Conservation (phyloP, 2,329 filamentous ascomycete species). For the Penicillium sp. region DNA sequence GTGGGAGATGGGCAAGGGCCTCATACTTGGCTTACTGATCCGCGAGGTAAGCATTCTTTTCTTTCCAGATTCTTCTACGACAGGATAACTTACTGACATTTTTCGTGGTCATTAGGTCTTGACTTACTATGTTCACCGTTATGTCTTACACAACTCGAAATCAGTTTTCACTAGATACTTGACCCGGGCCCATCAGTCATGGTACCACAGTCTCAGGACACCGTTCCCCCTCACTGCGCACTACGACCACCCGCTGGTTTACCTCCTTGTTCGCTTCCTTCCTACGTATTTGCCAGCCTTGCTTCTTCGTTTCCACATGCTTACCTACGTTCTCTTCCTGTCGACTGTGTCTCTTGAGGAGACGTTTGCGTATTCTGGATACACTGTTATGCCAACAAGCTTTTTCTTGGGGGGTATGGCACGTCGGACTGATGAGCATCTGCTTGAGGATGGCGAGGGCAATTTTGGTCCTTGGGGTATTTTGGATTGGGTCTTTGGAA, state of each 20-base stretch:
- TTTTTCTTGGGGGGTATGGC: slow-evolving; percentile 62
- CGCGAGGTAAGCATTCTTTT: slow-evolving; percentile 51
- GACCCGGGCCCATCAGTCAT: slow-evolving; percentile 56
- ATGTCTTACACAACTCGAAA: slow-evolving; percentile 60
- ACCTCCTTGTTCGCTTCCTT: slow-evolving; percentile 55
- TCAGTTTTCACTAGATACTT: slow-evolving; percentile 22
- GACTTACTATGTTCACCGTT: slow-evolving; percentile 70
- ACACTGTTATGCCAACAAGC: slow-evolving; percentile 57
- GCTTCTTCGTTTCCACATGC: slow-evolving; percentile 60
- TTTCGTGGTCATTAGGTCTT: slow-evolving; percentile 23
- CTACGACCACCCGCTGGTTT: slow-evolving; percentile 61
- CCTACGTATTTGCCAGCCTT: slow-evolving; percentile 59
- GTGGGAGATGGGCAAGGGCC: slow-evolving; percentile 59
- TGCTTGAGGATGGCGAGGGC: slow-evolving; percentile 47
- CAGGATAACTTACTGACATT: slow-evolving; percentile 1
- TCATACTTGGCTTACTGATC: slow-evolving; percentile 54
- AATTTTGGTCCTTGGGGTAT: slow-evolving; percentile 50
- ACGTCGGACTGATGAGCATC: slow-evolving; percentile 56
- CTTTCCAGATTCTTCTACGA: not conserved
- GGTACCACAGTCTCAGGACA: slow-evolving; percentile 57
- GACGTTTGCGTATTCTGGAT: slow-evolving; percentile 61
- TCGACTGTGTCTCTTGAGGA: slow-evolving; percentile 59
- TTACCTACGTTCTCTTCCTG: slow-evolving; percentile 59
- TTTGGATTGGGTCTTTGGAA: slow-evolving; percentile 47
- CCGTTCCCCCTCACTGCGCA: slow-evolving; percentile 59